phyloP scores from a whole-genome alignment of 192 early-diverging fungal species.

The Coemansia sp. region DNA sequence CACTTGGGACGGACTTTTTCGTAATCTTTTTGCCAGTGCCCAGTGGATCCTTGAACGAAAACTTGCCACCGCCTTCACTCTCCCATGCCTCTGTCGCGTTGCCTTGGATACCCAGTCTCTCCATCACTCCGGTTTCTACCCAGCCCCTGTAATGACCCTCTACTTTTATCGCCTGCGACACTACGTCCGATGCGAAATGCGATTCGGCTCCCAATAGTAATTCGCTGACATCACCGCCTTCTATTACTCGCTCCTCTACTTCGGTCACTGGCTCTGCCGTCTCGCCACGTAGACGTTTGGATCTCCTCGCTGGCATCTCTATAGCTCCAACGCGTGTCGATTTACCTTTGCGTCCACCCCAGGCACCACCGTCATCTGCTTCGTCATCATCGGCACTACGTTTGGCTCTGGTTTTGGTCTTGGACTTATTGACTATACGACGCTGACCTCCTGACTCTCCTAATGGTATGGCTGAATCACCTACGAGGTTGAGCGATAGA shows the following conservation, averaged over 20 bases:
- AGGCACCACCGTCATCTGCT: conserved; percentile 15
- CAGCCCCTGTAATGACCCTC: conserved; percentile 71
- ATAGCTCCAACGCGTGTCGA: background rate
- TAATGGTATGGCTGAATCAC: background rate
- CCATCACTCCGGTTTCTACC: conserved; percentile 62
- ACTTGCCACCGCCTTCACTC: conserved; percentile 74
- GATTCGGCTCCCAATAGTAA: conserved; percentile 59
- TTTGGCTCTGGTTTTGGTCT: conserved; percentile 1
- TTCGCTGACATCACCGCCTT: conserved; percentile 36
- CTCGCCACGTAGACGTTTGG: conserved; percentile 51
- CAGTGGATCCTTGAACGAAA: conserved; percentile 69
- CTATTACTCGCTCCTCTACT: conserved; percentile 37
- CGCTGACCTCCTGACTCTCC: background rate
- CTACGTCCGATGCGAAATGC: conserved; percentile 58
- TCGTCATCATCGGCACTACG: conserved; percentile 8
- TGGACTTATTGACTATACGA: conserved; percentile 9
- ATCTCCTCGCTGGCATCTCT: conserved; percentile 30
- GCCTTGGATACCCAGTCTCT: conserved; percentile 63
- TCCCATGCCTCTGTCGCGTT: conserved; percentile 73
- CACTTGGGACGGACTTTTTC: conserved; percentile 32
- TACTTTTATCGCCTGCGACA: conserved; percentile 61
- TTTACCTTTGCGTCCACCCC: conserved; percentile 17
- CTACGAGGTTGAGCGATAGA: conserved; percentile 51
- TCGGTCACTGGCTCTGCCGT: conserved; percentile 35
- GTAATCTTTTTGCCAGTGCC: conserved; percentile 55